These are phyloP conservation scores for Trichoderma simmonsii DNA, from an alignment of 2,329 filamentous ascomycete genomes.

Conservation along the genomic window DNA sequence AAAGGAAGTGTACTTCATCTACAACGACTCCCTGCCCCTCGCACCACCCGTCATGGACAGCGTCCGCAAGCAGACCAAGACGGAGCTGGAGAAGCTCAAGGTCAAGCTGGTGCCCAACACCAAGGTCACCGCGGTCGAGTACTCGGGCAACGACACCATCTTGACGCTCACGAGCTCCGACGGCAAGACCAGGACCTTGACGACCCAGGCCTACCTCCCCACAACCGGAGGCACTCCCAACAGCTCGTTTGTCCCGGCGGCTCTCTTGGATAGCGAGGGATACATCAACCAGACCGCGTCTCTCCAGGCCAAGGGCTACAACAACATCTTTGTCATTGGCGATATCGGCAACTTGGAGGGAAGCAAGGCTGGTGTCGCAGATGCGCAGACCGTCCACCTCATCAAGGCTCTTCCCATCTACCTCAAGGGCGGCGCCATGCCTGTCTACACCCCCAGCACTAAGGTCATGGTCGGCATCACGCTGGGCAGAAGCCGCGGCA, in stretches of 20 bases:
- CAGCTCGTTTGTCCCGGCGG: slow-evolving; percentile 40
- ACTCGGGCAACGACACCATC: slow-evolving; percentile 28
- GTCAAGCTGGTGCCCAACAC: slow-evolving; percentile 42
- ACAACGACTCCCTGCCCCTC: slow-evolving; percentile 40
- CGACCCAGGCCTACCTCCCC: slow-evolving; percentile 46
- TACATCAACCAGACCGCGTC: slow-evolving; percentile 38
- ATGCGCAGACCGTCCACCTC: slow-evolving; percentile 35
- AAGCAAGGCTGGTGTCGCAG: slow-evolving; percentile 31
- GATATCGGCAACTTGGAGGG: slow-evolving; percentile 43
- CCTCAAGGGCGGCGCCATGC: slow-evolving; percentile 29
- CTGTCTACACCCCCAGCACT: slow-evolving; percentile 30
- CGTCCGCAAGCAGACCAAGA: slow-evolving; percentile 39
- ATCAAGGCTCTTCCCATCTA: slow-evolving; percentile 35
- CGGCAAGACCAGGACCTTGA: slow-evolving; percentile 37
- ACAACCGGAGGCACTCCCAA: slow-evolving; percentile 46
- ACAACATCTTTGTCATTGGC: slow-evolving; percentile 44
- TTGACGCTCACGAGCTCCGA: slow-evolving; percentile 35
- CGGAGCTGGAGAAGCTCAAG: slow-evolving; percentile 42
- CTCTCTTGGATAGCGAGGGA: slow-evolving; percentile 34
- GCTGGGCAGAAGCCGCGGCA: slow-evolving; percentile 38
- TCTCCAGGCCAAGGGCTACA: slow-evolving; percentile 35
- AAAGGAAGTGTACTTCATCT: slow-evolving; percentile 48
- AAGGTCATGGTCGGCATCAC: slow-evolving; percentile 38
- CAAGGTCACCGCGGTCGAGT: slow-evolving; percentile 33
- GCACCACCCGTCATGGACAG: slow-evolving; percentile 30